Conservation (phyloP, 1,284 basidiomycete species). For the Rhodotorula sp. region DNA sequence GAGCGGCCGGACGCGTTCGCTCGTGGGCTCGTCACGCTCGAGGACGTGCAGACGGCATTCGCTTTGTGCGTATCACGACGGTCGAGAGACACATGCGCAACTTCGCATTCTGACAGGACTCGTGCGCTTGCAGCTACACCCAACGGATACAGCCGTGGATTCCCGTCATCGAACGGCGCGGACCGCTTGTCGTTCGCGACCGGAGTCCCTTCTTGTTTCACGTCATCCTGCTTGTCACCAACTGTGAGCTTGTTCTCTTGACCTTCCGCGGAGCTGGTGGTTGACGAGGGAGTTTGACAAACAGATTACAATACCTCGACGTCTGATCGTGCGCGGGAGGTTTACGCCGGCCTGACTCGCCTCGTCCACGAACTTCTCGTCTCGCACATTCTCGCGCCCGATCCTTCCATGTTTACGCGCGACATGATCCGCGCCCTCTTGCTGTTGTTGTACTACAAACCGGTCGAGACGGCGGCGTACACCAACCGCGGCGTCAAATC, state of each 20-base stretch:
- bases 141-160: slow-evolving; percentile 36
- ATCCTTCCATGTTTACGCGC: slow-evolving; percentile 21
- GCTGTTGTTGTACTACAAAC: slow-evolving; percentile 35
- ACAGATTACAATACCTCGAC: slow-evolving; percentile 36
- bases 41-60: slow-evolving; percentile 32
- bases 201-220: slow-evolving; percentile 36
- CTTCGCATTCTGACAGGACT: background rate
- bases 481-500: slow-evolving; percentile 24
- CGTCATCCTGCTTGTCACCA: slow-evolving; percentile 34
- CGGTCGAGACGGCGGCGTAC: slow-evolving; percentile 13
- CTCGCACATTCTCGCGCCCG: slow-evolving; percentile 25
- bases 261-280: background rate
- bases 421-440: slow-evolving; percentile 33
- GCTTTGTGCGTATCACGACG: slow-evolving; percentile 13
- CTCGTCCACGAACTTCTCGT: slow-evolving; percentile 34
- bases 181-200: slow-evolving; percentile 20
- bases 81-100: too few relatives aligned
- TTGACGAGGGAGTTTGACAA: background rate
- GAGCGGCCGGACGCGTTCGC: slow-evolving; percentile 28
- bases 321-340: slow-evolving; percentile 26
- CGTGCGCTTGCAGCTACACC: slow-evolving; percentile 11
- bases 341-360: slow-evolving; percentile 31
- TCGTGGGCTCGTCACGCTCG: slow-evolving; percentile 28
- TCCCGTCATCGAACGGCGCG: slow-evolving; percentile 14
- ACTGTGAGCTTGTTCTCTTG: slow-evolving; percentile 8